Evolutionary conservation across 2,329 filamentous ascomycete genomes (phyloP).

Genomic region (Fusarium stilboides): DNA sequence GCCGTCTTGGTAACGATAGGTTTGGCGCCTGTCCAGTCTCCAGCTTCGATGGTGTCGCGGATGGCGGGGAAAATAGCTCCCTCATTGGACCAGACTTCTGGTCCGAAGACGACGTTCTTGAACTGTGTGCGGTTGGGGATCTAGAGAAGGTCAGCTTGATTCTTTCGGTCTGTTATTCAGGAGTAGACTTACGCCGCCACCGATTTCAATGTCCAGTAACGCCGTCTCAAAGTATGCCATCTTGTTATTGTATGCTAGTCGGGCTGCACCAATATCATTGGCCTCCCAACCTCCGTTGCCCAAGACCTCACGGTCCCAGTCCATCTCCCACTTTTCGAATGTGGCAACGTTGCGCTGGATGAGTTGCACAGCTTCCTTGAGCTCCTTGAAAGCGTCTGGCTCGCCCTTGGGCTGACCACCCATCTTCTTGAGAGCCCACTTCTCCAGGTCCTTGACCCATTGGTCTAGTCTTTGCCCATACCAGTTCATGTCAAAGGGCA

Average conservation of each 20-base stretch:
- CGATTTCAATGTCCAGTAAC: conserved; percentile 81
- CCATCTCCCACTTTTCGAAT: conserved; percentile 83
- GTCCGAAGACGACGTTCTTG: conserved; percentile 93
- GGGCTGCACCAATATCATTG: conserved; percentile 73
- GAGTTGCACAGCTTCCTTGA: conserved; percentile 70
- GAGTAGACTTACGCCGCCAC: conserved; percentile 78
- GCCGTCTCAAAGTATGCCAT: conserved; percentile 87
- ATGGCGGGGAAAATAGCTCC: conserved; percentile 76
- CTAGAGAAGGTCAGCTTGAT: conserved; percentile 59
- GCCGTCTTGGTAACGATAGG: conserved; percentile 80
- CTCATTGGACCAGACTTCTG: conserved; percentile 77
- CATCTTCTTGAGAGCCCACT: conserved; percentile 66
- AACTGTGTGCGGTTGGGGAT: conserved; percentile 91
- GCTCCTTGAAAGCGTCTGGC: conserved; percentile 50
- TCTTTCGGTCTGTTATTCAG: background rate
- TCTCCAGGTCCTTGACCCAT: conserved; percentile 77
- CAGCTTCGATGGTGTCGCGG: conserved; percentile 80
- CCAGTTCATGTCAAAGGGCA: conserved; percentile 84
- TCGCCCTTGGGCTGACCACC: conserved; percentile 27
- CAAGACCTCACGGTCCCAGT: conserved; percentile 82
- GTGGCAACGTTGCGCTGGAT: conserved; percentile 66
- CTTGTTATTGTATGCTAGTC: conserved; percentile 83
- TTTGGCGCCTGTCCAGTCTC: conserved; percentile 79
- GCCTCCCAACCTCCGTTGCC: conserved; percentile 83
- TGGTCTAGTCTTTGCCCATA: conserved; percentile 77